phyloP scores from a whole-genome alignment of 1,284 basidiomycete species.

The Ustilago loliicola region DNA sequence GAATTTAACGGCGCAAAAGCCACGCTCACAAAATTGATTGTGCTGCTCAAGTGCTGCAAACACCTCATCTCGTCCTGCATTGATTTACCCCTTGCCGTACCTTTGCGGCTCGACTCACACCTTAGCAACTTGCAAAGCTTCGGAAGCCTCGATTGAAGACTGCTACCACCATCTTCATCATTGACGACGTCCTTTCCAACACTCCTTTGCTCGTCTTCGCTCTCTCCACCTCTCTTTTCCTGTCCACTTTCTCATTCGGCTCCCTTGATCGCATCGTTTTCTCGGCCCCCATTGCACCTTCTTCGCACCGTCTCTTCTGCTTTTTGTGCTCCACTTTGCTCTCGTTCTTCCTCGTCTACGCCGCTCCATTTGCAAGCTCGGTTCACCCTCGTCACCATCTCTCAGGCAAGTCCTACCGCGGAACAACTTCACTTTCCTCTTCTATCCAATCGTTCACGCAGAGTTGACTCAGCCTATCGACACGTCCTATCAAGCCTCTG shows the following conservation, averaged over 20 bases:
- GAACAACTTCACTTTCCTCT: background rate
- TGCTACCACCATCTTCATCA: background rate
- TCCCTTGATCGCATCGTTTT: background rate
- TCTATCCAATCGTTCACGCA: background rate
- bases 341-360: background rate
- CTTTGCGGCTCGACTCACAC: background rate
- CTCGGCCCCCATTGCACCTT: background rate
- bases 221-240: background rate
- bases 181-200: background rate
- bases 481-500: background rate
- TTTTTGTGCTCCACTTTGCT: background rate
- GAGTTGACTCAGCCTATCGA: background rate
- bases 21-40: background rate
- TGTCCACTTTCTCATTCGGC: background rate
- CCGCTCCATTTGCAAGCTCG: background rate
- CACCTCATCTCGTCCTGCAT: constrained; percentile 13
- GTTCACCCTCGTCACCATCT: constrained; percentile 1
- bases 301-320: constrained; percentile 1
- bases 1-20: background rate
- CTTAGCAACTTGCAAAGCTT: background rate
- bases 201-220: background rate
- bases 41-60: constrained; percentile 5
- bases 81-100: constrained; percentile 8
- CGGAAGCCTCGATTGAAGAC: background rate
- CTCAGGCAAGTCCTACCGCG: background rate